Evolutionary conservation across 495 filamentous ascomycete genomes (phyloP), one percentile per base, ranked within the genome.

Genomic region (Hyaloscypha bicolor): DNA sequence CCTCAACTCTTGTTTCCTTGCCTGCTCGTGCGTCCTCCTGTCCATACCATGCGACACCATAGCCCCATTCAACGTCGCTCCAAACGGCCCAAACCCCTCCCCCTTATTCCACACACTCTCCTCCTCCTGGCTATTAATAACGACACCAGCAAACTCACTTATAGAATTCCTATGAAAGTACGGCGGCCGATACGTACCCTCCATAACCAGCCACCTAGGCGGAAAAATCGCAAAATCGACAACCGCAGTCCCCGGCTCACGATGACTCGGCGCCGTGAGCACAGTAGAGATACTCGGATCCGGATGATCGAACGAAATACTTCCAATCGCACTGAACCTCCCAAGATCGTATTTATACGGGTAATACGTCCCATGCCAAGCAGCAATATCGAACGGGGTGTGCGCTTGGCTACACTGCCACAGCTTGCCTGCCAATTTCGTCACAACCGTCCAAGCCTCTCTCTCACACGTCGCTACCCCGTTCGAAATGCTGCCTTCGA

Each of bases 261-360:
- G 60, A 29, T 68, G 70, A 0, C 90, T 91, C 2, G 86, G 88
- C 4, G 88, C 90, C 6, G 91, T 91, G 32, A 96, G 82, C 5
- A 96, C 91, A 1, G 90, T 93, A 79, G 86, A 93, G 75, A 96
- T 93, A 66, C 85, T 88, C 9, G 92, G 92, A 74, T 96, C 92
- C 1, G 89, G 89, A 72, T 95, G 92, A 76, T 96, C 92, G 71
- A 83, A 91, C 19, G 84, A 89, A 68, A 91, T 85, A 48, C 81
- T 86, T 62, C 90, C 91, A 37, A 94, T 87, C 55, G 88, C 88
- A 78, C 87, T 91, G 84, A 94, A 96, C 56, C 89, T 86, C 4
- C 85, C 89, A 1, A 96, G 85, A 75, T 94, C 92, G 79, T 96
- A 95, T 74, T 96, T 96, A 85, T 88, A 94, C 0, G 92, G 92